Base-by-base conservation (phyloP, 2,329 filamentous ascomycete species). In the Fusarium austroafricanum region DNA sequence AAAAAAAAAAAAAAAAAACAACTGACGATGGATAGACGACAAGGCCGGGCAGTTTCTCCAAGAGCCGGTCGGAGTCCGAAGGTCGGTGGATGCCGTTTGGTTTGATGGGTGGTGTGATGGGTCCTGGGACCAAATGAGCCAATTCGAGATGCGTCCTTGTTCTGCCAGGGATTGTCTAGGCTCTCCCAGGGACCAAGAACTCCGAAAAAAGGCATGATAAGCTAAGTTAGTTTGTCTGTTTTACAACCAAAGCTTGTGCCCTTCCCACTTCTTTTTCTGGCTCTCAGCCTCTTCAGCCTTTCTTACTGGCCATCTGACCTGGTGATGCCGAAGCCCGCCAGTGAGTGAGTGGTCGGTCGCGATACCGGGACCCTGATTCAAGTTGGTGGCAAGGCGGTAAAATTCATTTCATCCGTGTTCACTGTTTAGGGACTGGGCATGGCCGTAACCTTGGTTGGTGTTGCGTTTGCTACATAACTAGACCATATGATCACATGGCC, bases 31-130 rank as follows among this genome's bases (percentile, higher is more conserved):
- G 68, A 68, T 43, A 67, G 58, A 67, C 53, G 49, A 47, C 44
- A 47, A 47, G 20, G 29, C 50, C 50, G 53, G 58, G 61, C 38
- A 50, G 40, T 56, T 29, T 29, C 26, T 64, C 51, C 46, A 69
- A 62, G 60, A 67, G 61, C 68, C 72, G 72, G 67, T 73, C 72
- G 72, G 72, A 74, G 54, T 64, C 72, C 72, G 72, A 74, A 59
- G 60, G 70, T 63, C 68, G 70, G 68, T 71, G 68, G 67, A 65
- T 64, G 67, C 67, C 57, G 60, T 55, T 55, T 26, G 26, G 26
- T 26, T 26, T 35, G 18, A 54, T 63, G 58, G 71, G 65, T 74
- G 72, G 72, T 71, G 70, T 71, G 72, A 74, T 73, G 72, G 72
- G 65, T 67, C 69, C 65, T 49, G 59, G 58, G 65, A 59, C 70